Percentiles rank a stretch among this genome's conserved stretches.
These are phyloP conservation scores for Xylaria hypoxylon DNA, from an alignment of 2,329 filamentous ascomycete genomes.

Conservation along the genomic window DNA sequence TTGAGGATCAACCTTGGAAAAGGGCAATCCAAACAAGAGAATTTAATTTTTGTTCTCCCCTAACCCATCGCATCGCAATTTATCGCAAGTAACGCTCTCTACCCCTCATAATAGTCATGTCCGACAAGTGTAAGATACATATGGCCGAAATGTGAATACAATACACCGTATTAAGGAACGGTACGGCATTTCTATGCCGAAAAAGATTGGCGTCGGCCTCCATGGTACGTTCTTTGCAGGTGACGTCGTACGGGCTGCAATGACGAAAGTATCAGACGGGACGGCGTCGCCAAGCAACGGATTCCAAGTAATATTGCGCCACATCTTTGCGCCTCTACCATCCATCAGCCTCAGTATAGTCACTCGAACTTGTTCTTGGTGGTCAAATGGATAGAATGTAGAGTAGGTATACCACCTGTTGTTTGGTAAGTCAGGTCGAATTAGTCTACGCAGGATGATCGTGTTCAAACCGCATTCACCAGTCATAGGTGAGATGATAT, in stretches of 20 bases:
- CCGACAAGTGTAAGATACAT: not conserved
- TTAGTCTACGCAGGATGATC: not conserved
- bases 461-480: not conserved
- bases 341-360: slow-evolving; percentile 1
- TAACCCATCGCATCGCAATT: too few species aligned
- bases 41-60: too few species aligned
- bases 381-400: too few species aligned
- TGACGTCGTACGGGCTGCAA: slow-evolving; percentile 19
- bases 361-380: too few species aligned
- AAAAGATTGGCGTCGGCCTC: not conserved
- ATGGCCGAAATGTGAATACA: not conserved
- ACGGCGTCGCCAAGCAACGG: slow-evolving; percentile 20
- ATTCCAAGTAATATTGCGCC: slow-evolving; percentile 3
- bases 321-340: not conserved
- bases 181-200: slow-evolving; percentile 35
- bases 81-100: too few species aligned
- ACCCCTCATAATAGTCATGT: too few species aligned
- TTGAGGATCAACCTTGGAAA: too few species aligned
- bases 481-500: too few species aligned
- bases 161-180: not conserved
- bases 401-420: too few species aligned
- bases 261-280: not conserved
- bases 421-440: not conserved
- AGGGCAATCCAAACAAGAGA: too few species aligned
- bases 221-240: slow-evolving; percentile 12